Conservation (phyloP, 495 filamentous ascomycete genomes). For the Aspergillus sparsus region DNA sequence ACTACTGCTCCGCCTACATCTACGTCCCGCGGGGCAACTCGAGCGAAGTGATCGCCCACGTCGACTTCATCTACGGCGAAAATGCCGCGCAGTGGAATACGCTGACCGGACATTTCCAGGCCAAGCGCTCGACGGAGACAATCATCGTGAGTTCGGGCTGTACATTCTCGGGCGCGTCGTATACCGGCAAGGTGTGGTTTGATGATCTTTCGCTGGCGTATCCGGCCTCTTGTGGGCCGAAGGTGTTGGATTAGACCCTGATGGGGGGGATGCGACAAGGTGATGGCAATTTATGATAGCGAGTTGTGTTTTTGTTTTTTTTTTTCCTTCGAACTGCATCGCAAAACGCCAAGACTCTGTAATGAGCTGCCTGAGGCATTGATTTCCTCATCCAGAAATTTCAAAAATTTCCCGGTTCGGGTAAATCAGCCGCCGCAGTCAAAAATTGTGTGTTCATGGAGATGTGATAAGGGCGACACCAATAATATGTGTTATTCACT, state of each 20-base stretch:
- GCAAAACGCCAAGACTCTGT: not conserved
- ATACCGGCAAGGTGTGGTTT: constrained; percentile 5
- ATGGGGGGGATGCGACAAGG: not conserved
- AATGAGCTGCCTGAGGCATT: not conserved
- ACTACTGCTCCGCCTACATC: constrained; percentile 7
- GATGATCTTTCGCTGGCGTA: constrained; percentile 4
- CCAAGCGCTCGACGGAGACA: not conserved
- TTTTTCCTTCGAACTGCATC: not conserved
- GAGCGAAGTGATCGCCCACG: not conserved
- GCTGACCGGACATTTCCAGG: not conserved
- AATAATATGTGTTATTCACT: not conserved
- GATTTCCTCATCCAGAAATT: not conserved
- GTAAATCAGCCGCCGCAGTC: not conserved
- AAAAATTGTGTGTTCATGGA: not conserved
- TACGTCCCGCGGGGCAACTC: not conserved
- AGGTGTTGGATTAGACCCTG: not conserved
- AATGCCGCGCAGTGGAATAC: not conserved
- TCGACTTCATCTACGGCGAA: constrained; percentile 1
- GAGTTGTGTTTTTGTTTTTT: not conserved
- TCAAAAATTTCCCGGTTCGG: not conserved
- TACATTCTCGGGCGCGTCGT: constrained; percentile 2
- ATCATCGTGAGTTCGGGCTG: not conserved
- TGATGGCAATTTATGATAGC: not conserved
- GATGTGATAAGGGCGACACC: too few species aligned
- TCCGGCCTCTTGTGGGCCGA: constrained; percentile 1